Evolutionary conservation across 768 basidiomycete species (phyloP).

Genomic region (Panus rudis): DNA sequence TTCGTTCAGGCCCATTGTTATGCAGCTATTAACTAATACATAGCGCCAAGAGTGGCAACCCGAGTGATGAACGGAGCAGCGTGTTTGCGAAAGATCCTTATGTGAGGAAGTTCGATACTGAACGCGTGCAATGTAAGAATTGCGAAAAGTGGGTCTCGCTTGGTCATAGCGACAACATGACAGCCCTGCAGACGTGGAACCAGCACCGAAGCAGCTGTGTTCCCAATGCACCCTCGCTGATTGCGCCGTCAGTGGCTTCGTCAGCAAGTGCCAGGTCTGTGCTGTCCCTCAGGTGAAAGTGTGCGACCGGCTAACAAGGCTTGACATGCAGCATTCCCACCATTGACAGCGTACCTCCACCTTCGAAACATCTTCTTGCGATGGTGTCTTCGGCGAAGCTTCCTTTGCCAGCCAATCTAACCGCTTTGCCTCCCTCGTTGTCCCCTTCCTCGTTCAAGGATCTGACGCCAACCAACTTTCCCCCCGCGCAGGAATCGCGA

Average conservation of each 20-base stretch:
- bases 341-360: constrained; percentile 25
- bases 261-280: constrained; percentile 6
- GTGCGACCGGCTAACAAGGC: not conserved
- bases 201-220: constrained; percentile 54
- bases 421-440: not conserved
- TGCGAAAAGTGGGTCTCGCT: constrained; percentile 67
- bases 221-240: constrained; percentile 20
- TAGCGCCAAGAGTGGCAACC: constrained; percentile 28
- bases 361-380: constrained; percentile 27
- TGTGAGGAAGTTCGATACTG: constrained; percentile 69
- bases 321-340: constrained; percentile 9
- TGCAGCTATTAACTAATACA: not conserved
- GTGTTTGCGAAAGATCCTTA: constrained; percentile 59
- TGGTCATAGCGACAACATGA: constrained; percentile 50
- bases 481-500: constrained; percentile 54
- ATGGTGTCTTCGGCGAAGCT: constrained; percentile 24
- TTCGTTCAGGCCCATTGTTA: not conserved
- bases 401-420: constrained; percentile 4
- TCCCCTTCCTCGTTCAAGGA: constrained; percentile 41
- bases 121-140: constrained; percentile 59
- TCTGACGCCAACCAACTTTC: constrained; percentile 49
- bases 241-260: constrained; percentile 5
- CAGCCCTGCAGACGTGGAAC: constrained; percentile 60
- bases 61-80: constrained; percentile 53
- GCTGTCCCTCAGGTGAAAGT: not conserved